Base-by-base conservation (phyloP, 495 filamentous ascomycete species). In the Aspergillus bridgeri region DNA sequence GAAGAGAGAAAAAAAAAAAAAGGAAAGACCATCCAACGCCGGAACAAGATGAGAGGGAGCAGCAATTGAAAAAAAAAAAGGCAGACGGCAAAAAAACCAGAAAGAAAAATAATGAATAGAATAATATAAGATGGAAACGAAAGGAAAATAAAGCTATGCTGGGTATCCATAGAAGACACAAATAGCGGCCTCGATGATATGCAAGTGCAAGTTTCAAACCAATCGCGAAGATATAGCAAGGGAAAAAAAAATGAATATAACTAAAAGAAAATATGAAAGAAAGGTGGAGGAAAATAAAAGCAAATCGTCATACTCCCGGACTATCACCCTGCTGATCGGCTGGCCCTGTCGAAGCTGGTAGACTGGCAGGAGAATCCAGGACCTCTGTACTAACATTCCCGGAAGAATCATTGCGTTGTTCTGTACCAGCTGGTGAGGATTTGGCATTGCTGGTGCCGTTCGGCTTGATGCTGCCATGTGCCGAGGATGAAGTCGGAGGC, bases 81-180 rank as follows among this genome's bases (percentile, higher is more conserved):
- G 13, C 2, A 38, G 9, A 38, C 13, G 1, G 13, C 9, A 38
- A 38, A 20, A 56, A 56, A n/a, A 48, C 18, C 24, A 19, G 22
- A 38, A 56, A 29, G 19, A 5, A 55, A 15, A 15, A 38, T 15
- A 9, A 7, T 11, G 4, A 13, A 13, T 9, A 11, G 13, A 38
- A 15, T n/a, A n/a, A n/a, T n/a, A n/a, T n/a, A n/a, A n/a, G n/a
- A 15, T 7, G 8, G 9, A 19, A 45, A 51, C 7, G 21, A 27
- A 51, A 51, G 33, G 29, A 19, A 49, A 42, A 51, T 52, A 51
- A 49, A 48, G 64, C 66, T 71, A 71, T 65, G 60, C 58, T 65
- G 71, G 71, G 71, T 74, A 74, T 74, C 68, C 71, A 69, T 65
- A 56, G 65, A 64, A 70, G 64, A 69, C 63, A 70, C 61, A 62